Evolutionary conservation across 257 asterid genomes (phyloP), one percentile per base, ranked within the genome.

Genomic region (Petunia secreta): DNA sequence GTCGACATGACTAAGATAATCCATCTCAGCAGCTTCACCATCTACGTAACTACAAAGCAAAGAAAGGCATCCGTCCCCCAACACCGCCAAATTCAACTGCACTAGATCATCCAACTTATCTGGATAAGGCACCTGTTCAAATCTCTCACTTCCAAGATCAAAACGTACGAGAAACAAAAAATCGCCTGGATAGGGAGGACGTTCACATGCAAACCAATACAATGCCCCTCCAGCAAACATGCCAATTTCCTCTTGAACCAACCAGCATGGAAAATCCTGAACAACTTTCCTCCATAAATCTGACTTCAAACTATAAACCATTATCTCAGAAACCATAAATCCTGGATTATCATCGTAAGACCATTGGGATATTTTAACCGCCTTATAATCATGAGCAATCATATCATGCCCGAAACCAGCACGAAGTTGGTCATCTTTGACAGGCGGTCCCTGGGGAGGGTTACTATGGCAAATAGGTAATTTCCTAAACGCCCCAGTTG

Each of bases 391-490:
- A 25, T 25, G 25, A 25, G 25, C 25, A 4, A 44, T 52, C 16
- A 81, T 80, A 66, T 89, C 91, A 48, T 87, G 90, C 0, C 89
- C 93, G 15, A 91, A 85, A 0, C 90, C 95, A 85, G 79, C 3
- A 81, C 60, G 5, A 63, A 79, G 1, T 16, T 38, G 11, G 80
- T 8, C 77, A 84, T 2, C 14, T 55, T 4, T 2, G 85, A 25
- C 25, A 25, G 25, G 25, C 25, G 25, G 25, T 25, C 25, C 25
- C 25, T 25, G 25, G 25, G 25, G 25, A 25, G 25, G 25, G 25
- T 25, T 25, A 25, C 25, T 25, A 75, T 50, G 38, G 36, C 36
- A 76, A 6, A 65, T 25, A 8, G 92, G 92, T 73, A 87, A 55
- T 43, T 69, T 58, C 60, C 65, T 85, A 79, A 86, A 84, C 10